Evolutionary conservation across 2,329 filamentous ascomycete genomes (phyloP).

Genomic region (Gnomoniopsis smithogilvyi): DNA sequence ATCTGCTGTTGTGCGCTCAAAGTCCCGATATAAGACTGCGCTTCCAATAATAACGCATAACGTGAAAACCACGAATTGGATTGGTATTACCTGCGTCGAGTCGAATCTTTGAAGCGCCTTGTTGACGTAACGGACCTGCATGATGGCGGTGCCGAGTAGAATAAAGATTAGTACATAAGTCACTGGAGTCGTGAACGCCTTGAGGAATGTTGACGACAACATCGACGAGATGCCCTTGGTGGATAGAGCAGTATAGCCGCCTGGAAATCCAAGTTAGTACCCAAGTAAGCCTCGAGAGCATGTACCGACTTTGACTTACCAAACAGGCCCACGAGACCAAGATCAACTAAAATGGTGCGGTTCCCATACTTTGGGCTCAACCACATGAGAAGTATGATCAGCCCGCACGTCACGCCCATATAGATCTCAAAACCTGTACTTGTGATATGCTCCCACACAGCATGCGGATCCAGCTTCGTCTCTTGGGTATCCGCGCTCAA

Average conservation of each 20-base stretch:
- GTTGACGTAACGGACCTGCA: slow-evolving; percentile 98
- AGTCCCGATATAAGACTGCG: slow-evolving; percentile 90
- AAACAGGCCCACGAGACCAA: slow-evolving; percentile 90
- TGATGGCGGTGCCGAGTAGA: slow-evolving; percentile 78
- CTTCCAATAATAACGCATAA: slow-evolving; percentile 93
- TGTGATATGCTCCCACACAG: slow-evolving; percentile 87
- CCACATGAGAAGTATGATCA: slow-evolving; percentile 79
- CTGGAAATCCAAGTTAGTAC: slow-evolving; percentile 36
- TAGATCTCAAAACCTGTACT: slow-evolving; percentile 90
- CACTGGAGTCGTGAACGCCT: slow-evolving; percentile 85
- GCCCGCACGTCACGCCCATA: slow-evolving; percentile 66
- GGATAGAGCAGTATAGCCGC: slow-evolving; percentile 92
- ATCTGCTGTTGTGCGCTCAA: slow-evolving; percentile 72
- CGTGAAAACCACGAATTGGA: slow-evolving; percentile 96
- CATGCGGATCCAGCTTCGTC: slow-evolving; percentile 83
- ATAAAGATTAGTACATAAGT: slow-evolving; percentile 83
- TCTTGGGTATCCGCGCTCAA: slow-evolving; percentile 87
- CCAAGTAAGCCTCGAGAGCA: slow-evolving; percentile 5
- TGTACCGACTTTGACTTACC: slow-evolving; percentile 51
- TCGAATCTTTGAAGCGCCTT: slow-evolving; percentile 84
- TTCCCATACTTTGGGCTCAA: slow-evolving; percentile 81
- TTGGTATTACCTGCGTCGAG: slow-evolving; percentile 95
- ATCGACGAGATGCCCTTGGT: slow-evolving; percentile 97
- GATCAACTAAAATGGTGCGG: slow-evolving; percentile 83
- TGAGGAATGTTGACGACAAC: slow-evolving; percentile 85